Evolutionary conservation across 106 monocot genomes (phyloP).

Genomic region (Acanthochlamys bracteata): DNA sequence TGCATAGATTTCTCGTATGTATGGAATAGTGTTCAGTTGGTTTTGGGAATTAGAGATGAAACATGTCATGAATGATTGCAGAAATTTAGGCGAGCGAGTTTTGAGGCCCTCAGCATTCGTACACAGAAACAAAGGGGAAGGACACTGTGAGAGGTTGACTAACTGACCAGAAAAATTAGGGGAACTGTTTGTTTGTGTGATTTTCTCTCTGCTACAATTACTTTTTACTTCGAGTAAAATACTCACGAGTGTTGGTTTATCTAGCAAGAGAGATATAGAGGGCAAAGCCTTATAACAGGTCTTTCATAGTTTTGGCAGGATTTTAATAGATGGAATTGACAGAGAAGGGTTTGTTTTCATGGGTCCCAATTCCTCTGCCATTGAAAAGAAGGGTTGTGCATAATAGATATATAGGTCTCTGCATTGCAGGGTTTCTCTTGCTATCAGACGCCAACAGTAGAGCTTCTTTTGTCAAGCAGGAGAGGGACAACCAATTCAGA

Average conservation of each 20-base stretch:
- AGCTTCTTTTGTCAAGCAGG: slow-evolving; percentile 18
- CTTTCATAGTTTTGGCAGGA: no score
- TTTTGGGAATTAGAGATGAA: background rate
- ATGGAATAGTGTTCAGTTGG: background rate
- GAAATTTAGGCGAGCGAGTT: background rate
- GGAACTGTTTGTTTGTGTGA: background rate
- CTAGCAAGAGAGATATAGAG: slow-evolving; percentile 9
- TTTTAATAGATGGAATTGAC: no score
- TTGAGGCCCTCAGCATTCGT: slow-evolving; percentile 4
- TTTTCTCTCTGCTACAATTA: background rate
- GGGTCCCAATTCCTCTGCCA: background rate
- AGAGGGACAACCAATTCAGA: slow-evolving; percentile 10
- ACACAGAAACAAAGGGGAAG: background rate
- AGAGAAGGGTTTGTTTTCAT: background rate
- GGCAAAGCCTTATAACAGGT: no score
- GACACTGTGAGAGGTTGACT: background rate
- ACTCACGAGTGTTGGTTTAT: no score
- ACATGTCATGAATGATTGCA: slow-evolving; percentile 9
- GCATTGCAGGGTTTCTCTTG: slow-evolving; percentile 14
- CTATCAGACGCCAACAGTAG: slow-evolving; percentile 18
- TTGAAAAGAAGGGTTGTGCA: slow-evolving; percentile 10
- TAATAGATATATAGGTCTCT: slow-evolving; percentile 3
- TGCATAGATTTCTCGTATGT: background rate
- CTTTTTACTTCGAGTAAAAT: no score
- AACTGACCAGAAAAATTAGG: background rate